Evolutionary conservation across 2,329 filamentous ascomycete species (phyloP).

Genomic region (Ophiostoma tasmaniense): DNA sequence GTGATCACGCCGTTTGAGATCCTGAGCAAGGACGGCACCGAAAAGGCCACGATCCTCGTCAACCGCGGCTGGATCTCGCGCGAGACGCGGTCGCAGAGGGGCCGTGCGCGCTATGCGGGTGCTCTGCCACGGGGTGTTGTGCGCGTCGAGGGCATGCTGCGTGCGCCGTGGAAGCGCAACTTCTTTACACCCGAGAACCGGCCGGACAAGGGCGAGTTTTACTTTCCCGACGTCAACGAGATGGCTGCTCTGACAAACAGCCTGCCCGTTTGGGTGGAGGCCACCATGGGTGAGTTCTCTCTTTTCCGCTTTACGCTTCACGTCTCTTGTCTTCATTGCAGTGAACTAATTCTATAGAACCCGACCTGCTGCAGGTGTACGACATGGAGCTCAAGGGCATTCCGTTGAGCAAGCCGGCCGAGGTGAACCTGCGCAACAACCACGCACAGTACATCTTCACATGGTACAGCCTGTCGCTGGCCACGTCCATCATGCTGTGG

Average conservation of each 20-base stretch:
- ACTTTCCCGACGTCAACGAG: constrained; percentile 86
- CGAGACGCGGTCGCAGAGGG: constrained; percentile 56
- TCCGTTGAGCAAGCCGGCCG: constrained; percentile 77
- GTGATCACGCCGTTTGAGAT: constrained; percentile 82
- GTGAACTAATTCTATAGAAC: no score
- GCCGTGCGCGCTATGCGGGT: constrained; percentile 51
- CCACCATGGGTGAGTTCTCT: constrained; percentile 69
- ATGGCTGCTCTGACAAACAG: constrained; percentile 80
- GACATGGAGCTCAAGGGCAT: constrained; percentile 73
- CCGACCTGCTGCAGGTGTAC: constrained; percentile 67
- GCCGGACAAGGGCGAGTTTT: constrained; percentile 77
- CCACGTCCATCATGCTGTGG: constrained; percentile 91
- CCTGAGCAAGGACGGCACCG: constrained; percentile 22
- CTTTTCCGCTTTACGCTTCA: neutral
- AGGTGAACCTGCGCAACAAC: constrained; percentile 92
- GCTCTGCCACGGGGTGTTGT: constrained; percentile 64
- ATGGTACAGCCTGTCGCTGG: constrained; percentile 80
- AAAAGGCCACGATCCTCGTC: constrained; percentile 53
- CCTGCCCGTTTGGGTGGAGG: constrained; percentile 89
- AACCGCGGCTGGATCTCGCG: constrained; percentile 89
- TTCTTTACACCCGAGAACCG: constrained; percentile 90
- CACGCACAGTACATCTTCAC: constrained; percentile 98
- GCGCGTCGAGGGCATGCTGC: constrained; percentile 70
- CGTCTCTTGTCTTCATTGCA: no score
- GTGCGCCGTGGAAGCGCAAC: constrained; percentile 94